Evolutionary conservation across 2,329 filamentous ascomycete genomes (phyloP).

Genomic region (Samsoniella hepiali): DNA sequence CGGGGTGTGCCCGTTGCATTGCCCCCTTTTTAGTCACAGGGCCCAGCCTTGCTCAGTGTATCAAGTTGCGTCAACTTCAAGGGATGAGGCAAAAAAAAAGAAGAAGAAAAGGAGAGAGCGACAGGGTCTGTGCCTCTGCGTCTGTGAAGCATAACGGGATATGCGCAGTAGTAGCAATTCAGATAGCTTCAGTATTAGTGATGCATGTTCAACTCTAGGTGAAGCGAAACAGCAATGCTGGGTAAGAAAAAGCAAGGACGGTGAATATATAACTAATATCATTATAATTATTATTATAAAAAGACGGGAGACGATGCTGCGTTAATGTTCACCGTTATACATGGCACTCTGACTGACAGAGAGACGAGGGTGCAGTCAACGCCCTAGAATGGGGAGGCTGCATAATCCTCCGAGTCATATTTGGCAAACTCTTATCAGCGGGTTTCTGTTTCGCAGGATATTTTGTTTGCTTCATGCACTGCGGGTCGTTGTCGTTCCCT

Average conservation of each 20-base stretch:
- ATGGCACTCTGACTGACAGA: too few relatives aligned
- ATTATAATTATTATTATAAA: too few relatives aligned
- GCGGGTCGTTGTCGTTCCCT: background rate
- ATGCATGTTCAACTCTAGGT: too few relatives aligned
- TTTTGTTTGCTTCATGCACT: background rate
- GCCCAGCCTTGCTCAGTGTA: background rate
- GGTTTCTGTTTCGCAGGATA: background rate
- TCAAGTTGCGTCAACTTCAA: background rate
- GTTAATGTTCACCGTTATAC: background rate
- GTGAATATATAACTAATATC: too few relatives aligned
- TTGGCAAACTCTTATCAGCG: background rate
- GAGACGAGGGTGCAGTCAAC: background rate
- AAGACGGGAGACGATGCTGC: background rate
- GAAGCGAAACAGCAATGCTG: too few relatives aligned
- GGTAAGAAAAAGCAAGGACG: too few relatives aligned
- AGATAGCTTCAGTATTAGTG: too few relatives aligned
- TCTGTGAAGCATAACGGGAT: too few relatives aligned
- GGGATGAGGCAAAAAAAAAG: background rate
- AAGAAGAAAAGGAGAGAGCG: background rate
- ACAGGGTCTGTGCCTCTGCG: too few relatives aligned
- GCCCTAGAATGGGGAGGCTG: background rate
- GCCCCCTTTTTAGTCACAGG: too few relatives aligned
- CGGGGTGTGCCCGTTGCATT: background rate
- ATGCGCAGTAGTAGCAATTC: too few relatives aligned
- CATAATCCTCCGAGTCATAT: background rate